These are phyloP conservation scores for Ceratobasidium sp. DNA, from an alignment of 1,284 basidiomycete genomes.

Conservation along the genomic window DNA sequence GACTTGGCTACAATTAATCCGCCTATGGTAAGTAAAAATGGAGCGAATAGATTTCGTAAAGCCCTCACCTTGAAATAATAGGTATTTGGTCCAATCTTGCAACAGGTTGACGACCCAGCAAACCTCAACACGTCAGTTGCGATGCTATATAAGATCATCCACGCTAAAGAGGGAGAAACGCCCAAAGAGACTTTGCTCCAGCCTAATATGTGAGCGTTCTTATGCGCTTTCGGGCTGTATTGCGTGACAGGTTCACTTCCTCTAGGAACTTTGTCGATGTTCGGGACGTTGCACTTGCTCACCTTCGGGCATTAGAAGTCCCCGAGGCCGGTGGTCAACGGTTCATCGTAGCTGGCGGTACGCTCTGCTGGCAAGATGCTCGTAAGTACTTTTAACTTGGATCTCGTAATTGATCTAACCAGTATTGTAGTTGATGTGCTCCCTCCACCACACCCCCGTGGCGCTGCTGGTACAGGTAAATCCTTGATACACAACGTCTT, in stretches of 20 bases:
- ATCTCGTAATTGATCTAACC: not conserved
- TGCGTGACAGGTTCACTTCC: constrained; percentile 46
- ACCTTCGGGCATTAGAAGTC: constrained; percentile 62
- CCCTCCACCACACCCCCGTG: constrained; percentile 48
- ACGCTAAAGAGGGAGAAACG: constrained; percentile 33
- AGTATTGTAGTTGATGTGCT: constrained; percentile 30
- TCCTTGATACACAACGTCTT: constrained; percentile 57
- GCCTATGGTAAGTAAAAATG: constrained; percentile 58
- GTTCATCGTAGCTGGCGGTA: constrained; percentile 46
- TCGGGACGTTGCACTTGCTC: constrained; percentile 68
- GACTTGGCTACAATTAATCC: constrained; percentile 63
- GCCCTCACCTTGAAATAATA: constrained; percentile 39
- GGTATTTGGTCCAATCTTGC: constrained; percentile 58
- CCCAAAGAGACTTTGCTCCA: constrained; percentile 20
- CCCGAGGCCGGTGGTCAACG: constrained; percentile 48
- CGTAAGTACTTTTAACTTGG: constrained; percentile 13
- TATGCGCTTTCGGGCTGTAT: not conserved
- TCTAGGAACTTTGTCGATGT: constrained; percentile 69
- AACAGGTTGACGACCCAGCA: constrained; percentile 22
- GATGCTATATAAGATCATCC: constrained; percentile 40
- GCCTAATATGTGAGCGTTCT: constrained; percentile 25
- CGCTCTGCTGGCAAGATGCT: constrained; percentile 42
- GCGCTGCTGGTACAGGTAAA: constrained; percentile 58
- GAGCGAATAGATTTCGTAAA: not conserved
- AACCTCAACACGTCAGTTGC: constrained; percentile 29